Percentiles rank a stretch among this genome's conserved stretches.
These are phyloP conservation scores for Phytopythium montanum DNA, from an alignment of 352 stramenopile genomes.

Conservation along the genomic window DNA sequence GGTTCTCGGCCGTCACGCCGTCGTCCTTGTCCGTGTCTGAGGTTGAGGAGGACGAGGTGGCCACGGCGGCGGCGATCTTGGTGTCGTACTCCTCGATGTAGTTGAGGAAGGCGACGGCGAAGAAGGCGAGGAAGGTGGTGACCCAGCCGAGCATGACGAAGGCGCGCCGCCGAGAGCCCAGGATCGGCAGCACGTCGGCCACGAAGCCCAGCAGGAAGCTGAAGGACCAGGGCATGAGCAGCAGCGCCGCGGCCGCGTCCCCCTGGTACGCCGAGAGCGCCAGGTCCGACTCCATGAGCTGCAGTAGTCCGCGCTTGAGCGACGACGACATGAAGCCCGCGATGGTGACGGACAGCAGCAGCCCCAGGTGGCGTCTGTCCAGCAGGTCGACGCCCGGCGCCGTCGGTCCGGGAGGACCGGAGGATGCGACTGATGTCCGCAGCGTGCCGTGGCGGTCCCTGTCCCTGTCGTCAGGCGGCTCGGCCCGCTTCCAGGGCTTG, in stretches of 20 bases:
- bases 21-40: not conserved
- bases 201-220: constrained; percentile 49
- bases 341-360: constrained; percentile 35
- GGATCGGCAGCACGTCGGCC: constrained; percentile 42
- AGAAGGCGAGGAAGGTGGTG: constrained; percentile 36
- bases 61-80: constrained; percentile 13
- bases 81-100: constrained; percentile 45
- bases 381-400: constrained; percentile 11
- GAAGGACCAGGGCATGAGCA: constrained; percentile 45
- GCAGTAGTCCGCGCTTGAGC: constrained; percentile 34
- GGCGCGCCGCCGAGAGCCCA: constrained; percentile 41
- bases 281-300: constrained; percentile 38
- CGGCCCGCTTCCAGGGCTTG: constrained; percentile 5
- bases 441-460: constrained; percentile 7
- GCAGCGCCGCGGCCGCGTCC: constrained; percentile 29
- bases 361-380: constrained; percentile 19
- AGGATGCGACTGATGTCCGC: not conserved
- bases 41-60: not conserved
- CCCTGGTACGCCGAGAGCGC: constrained; percentile 26
- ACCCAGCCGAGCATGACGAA: constrained; percentile 57
- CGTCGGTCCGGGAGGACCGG: not conserved
- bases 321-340: constrained; percentile 30
- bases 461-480: constrained; percentile 1
- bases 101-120: constrained; percentile 49
- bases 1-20: constrained; percentile 13